Conservation (phyloP, 306 rosid species). For the Alnus rubra region DNA sequence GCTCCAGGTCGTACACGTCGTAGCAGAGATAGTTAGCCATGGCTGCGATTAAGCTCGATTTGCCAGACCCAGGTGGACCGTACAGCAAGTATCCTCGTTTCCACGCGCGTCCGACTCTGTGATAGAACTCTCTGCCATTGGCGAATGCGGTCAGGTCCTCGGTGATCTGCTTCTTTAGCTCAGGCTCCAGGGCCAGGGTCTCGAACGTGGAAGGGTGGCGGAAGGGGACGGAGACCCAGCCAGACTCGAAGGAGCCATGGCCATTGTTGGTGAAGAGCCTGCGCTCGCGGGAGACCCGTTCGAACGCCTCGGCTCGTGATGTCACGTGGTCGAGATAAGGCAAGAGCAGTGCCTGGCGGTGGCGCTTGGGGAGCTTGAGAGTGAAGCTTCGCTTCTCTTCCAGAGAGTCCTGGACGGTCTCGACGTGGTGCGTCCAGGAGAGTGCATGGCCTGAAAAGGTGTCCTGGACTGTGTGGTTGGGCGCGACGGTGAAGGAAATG, state of each 20-base stretch:
- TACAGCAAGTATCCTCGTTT: slow-evolving; percentile 79
- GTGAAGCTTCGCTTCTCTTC: slow-evolving; percentile 83
- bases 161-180: slow-evolving; percentile 61
- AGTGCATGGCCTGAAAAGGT: slow-evolving; percentile 48
- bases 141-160: slow-evolving; percentile 65
- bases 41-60: slow-evolving; percentile 83
- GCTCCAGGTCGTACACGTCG: slow-evolving; percentile 81
- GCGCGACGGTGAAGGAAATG: slow-evolving; percentile 72
- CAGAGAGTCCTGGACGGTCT: slow-evolving; percentile 71
- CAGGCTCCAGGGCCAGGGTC: slow-evolving; percentile 68
- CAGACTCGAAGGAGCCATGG: slow-evolving; percentile 67
- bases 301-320: slow-evolving; percentile 68
- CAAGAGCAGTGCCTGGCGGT: slow-evolving; percentile 58
- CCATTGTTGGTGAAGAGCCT: slow-evolving; percentile 79
- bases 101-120: slow-evolving; percentile 88
- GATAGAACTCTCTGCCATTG: slow-evolving; percentile 65
- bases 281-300: slow-evolving; percentile 73
- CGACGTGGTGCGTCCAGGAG: slow-evolving; percentile 85
- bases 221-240: slow-evolving; percentile 90
- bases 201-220: slow-evolving; percentile 85
- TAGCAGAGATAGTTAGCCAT: slow-evolving; percentile 87
- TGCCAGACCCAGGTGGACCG: slow-evolving; percentile 91
- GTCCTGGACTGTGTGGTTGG: slow-evolving; percentile 78
- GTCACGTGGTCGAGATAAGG: slow-evolving; percentile 64
- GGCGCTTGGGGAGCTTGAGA: slow-evolving; percentile 77